Evolutionary conservation across 495 filamentous ascomycete genomes (phyloP), one percentile per base, ranked within the genome.

Genomic region (Patellaria atrata): DNA sequence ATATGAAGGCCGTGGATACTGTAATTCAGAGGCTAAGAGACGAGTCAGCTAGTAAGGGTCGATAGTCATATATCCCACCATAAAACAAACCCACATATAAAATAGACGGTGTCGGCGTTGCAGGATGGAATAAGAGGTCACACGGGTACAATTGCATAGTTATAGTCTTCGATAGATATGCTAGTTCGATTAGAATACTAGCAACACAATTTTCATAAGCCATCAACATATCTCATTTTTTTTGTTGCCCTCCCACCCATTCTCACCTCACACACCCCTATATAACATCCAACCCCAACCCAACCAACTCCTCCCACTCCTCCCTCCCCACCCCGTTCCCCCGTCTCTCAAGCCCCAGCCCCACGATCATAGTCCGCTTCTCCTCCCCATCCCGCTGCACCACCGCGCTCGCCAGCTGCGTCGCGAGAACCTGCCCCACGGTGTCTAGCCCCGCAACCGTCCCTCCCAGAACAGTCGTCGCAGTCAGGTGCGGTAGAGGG

Each of bases 391-490:
- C 63, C 42, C 73, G 75, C 34, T 71, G 71, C 21, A 71, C 59
- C 39, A 97, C 70, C 9, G 74, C 70, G 47, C 72, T 87, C 4
- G 79, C 89, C 40, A 94, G 81, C 49, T 94, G 85, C 32, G 79
- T 79, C 23, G 83, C 83, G 52, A 83, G 75, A 3, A 93, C 68
- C 59, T 94, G 89, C 17, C 81, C 87, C 12, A 87, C 48, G 0
- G 78, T 80, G 43, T 94, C 83, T 23, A 86, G 67, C 30, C 81
- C 77, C 38, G 79, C 64, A 12, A 72, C 73, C 19, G 81, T 77
- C 9, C 76, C 84, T n/a, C 89, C 89, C 3, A 97, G 65, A 2
- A 97, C 55, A 0, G 89, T 92, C 27, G 75, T 91, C 2, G 89
- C 79, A 4, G 84, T 94, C 22, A 97, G 61, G 47, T 82, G 75